A percentile compares a stretch with the other conserved stretches of the same genome.
Conservation (phyloP, 2,329 filamentous ascomycete species). For the Basipetospora sp. region DNA sequence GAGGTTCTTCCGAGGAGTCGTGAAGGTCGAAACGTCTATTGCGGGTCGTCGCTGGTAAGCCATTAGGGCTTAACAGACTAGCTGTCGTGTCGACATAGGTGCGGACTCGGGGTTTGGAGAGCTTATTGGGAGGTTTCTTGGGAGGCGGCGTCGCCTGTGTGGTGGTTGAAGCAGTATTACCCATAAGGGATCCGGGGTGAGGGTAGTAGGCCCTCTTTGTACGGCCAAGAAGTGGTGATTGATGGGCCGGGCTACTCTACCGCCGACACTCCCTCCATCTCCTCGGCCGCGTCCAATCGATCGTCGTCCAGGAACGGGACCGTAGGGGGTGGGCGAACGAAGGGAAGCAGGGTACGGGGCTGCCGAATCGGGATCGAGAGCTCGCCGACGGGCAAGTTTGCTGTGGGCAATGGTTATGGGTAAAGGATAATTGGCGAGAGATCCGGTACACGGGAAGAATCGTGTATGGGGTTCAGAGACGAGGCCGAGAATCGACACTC, state of each 20-base stretch:
- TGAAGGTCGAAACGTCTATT: too few species aligned
- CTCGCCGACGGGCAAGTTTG: background rate
- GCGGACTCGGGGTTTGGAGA: slow-evolving; percentile 34
- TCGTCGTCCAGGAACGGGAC: slow-evolving; percentile 2
- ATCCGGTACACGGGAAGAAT: slow-evolving; percentile 3
- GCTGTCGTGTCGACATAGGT: slow-evolving; percentile 23
- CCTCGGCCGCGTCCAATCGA: background rate
- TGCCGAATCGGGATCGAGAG: slow-evolving; percentile 2
- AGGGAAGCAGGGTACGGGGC: slow-evolving; percentile 1
- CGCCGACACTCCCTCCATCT: background rate
- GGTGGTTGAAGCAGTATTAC: slow-evolving; percentile 34
- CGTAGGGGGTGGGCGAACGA: background rate
- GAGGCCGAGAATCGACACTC: background rate
- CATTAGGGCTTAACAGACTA: slow-evolving; percentile 25
- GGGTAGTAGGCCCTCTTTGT: slow-evolving; percentile 5
- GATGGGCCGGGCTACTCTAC: background rate
- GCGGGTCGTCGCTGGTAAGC: too few species aligned
- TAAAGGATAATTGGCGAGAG: slow-evolving; percentile 1
- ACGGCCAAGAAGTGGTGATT: slow-evolving; percentile 1
- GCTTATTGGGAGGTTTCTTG: slow-evolving; percentile 28
- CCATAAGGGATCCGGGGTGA: slow-evolving; percentile 24
- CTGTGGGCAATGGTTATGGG: slow-evolving; percentile 1
- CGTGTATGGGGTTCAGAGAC: slow-evolving; percentile 2
- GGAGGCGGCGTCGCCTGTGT: slow-evolving; percentile 20
- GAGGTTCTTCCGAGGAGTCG: too few species aligned